Conservation (phyloP, 352 stramenopile species). For the Phytophthora melonis region DNA sequence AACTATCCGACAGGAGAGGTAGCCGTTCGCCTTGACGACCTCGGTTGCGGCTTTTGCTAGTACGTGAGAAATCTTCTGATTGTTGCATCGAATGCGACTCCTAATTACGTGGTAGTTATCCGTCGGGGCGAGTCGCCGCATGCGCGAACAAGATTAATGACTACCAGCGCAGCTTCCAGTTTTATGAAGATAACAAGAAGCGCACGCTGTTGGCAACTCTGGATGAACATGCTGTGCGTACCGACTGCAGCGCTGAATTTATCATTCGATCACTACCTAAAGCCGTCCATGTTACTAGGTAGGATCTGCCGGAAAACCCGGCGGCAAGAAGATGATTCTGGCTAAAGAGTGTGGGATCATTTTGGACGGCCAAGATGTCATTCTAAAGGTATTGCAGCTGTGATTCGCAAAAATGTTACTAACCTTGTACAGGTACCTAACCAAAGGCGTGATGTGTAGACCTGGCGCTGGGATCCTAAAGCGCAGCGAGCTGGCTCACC, state of each 20-base stretch:
- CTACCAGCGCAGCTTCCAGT: constrained; percentile 71
- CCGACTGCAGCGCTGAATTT: background rate
- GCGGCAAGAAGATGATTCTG: constrained; percentile 69
- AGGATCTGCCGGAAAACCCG: constrained; percentile 60
- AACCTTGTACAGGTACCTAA: background rate
- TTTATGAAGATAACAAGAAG: constrained; percentile 72
- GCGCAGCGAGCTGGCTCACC: constrained; percentile 69
- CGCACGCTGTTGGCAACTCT: constrained; percentile 66
- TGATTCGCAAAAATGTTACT: background rate
- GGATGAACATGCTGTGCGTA: constrained; percentile 71
- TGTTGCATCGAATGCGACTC: background rate
- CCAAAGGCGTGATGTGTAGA: constrained; percentile 25
- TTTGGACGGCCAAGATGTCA: constrained; percentile 54
- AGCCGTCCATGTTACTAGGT: constrained; percentile 40
- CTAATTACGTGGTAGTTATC: constrained; percentile 47
- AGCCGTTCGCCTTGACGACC: constrained; percentile 63
- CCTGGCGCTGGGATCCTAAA: constrained; percentile 76
- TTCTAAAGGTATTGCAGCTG: constrained; percentile 52
- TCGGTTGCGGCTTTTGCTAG: constrained; percentile 80
- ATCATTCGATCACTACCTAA: background rate
- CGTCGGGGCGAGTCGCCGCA: constrained; percentile 68
- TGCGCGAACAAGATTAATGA: constrained; percentile 79
- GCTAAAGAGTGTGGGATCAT: constrained; percentile 74
- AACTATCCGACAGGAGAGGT: constrained; percentile 59
- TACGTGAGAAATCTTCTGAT: constrained; percentile 28